phyloP scores from a whole-genome alignment of 495 filamentous ascomycete genomes.

The Amphirosellinia nigrospora region DNA sequence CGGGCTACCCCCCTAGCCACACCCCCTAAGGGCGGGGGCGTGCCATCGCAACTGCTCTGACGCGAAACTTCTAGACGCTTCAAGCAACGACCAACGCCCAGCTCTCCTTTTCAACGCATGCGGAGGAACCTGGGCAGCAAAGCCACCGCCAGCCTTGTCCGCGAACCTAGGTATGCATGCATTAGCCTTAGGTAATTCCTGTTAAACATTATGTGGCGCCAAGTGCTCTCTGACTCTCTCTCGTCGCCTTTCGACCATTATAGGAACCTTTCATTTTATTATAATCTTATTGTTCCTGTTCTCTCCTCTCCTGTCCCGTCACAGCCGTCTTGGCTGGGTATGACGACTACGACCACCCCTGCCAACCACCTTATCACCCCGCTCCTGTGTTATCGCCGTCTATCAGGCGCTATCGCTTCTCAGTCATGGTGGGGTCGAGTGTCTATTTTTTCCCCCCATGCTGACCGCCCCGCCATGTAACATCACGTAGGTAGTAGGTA shows the following conservation, averaged over 20 bases:
- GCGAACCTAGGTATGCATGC: not conserved
- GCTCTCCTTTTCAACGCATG: slow-evolving; percentile 7
- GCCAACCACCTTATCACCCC: slow-evolving; percentile 23
- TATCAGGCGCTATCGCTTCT: slow-evolving; percentile 11
- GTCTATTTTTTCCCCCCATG: slow-evolving; percentile 8
- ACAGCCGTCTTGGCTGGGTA: slow-evolving; percentile 3
- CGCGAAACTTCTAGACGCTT: slow-evolving; percentile 31
- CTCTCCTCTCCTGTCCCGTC: not conserved
- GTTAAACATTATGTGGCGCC: not conserved
- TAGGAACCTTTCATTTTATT: not conserved
- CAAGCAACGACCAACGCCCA: slow-evolving; percentile 11
- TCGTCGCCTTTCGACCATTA: not conserved
- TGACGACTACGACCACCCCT: slow-evolving; percentile 6
- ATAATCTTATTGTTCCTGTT: not conserved
- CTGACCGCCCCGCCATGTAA: slow-evolving; percentile 3
- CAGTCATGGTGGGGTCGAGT: slow-evolving; percentile 25
- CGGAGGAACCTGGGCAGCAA: not conserved
- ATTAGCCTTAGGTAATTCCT: slow-evolving; percentile 17
- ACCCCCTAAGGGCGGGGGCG: slow-evolving; percentile 10
- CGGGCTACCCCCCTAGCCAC: slow-evolving; percentile 26
- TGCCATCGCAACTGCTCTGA: not conserved
- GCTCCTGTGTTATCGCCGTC: slow-evolving; percentile 21
- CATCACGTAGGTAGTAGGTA: too few relatives aligned
- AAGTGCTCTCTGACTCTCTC: slow-evolving; percentile 2
- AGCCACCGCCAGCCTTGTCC: slow-evolving; percentile 9